Conservation (phyloP, 169 alveolate genomes). For the Cryptosporidium sp. region DNA sequence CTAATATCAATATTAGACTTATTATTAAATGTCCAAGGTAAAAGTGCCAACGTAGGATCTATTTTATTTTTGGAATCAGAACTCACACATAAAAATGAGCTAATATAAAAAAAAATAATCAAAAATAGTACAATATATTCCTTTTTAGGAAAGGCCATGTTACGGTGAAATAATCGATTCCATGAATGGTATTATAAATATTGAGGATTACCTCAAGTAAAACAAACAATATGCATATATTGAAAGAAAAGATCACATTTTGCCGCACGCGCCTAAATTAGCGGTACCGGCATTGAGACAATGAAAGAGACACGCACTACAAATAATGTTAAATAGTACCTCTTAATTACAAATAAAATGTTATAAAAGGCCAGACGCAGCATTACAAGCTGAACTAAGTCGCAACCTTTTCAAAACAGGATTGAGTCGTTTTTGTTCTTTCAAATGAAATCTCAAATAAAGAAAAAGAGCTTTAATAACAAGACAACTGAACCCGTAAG, state of each 20-base stretch:
- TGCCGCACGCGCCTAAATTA: conserved; percentile 6
- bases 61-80: conserved; percentile 29
- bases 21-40: conserved; percentile 67
- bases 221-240: background rate
- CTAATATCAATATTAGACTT: conserved; percentile 39
- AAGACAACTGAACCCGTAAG: conserved; percentile 89
- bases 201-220: background rate
- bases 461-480: conserved; percentile 44
- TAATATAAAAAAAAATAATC: background rate
- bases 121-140: conserved; percentile 11
- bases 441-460: conserved; percentile 40
- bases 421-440: background rate
- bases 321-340: background rate
- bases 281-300: conserved; percentile 41
- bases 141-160: background rate
- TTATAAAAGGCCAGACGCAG: background rate
- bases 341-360: background rate
- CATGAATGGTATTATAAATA: background rate
- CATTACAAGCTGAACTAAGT: background rate
- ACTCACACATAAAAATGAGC: conserved; percentile 47
- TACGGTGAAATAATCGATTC: background rate
- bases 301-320: conserved; percentile 52
- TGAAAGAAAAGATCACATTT: background rate
- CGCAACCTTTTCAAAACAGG: background rate
- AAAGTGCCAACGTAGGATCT: conserved; percentile 58